Conservation (phyloP, 2,329 filamentous ascomycete species). For the Xylariaceae sp. region DNA sequence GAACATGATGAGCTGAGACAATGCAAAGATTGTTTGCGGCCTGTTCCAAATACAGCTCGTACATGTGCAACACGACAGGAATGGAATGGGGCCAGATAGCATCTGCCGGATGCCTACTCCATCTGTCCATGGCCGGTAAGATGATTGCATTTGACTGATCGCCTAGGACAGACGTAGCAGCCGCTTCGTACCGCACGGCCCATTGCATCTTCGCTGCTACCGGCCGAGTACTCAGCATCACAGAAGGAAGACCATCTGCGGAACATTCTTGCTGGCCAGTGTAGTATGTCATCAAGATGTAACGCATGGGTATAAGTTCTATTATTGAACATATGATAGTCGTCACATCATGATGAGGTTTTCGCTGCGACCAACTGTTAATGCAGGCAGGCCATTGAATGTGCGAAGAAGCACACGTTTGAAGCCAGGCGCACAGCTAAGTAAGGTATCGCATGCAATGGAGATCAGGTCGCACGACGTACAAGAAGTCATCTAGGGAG, state of each 20-base stretch:
- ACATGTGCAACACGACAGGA: constrained; percentile 20
- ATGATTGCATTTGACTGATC: constrained; percentile 13
- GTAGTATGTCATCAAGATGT: too few relatives aligned
- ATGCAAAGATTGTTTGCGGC: constrained; percentile 10
- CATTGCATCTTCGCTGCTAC: constrained; percentile 12
- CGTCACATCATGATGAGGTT: too few relatives aligned
- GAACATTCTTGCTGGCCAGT: not conserved
- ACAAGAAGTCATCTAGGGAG: not conserved
- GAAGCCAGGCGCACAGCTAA: too few relatives aligned
- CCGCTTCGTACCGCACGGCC: constrained; percentile 18
- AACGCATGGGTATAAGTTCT: too few relatives aligned
- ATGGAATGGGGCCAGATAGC: constrained; percentile 6
- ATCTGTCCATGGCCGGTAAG: constrained; percentile 16
- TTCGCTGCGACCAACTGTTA: too few relatives aligned
- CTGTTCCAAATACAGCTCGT: constrained; percentile 15
- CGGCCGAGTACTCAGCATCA: constrained; percentile 12
- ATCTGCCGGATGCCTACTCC: constrained; percentile 16
- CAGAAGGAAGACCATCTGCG: constrained; percentile 1
- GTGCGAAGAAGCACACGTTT: too few relatives aligned
- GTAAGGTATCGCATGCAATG: not conserved
- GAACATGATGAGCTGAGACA: constrained; percentile 5
- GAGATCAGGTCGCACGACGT: not conserved
- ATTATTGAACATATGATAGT: too few relatives aligned
- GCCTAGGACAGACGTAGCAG: constrained; percentile 12
- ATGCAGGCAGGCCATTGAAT: too few relatives aligned